Evolutionary conservation across 2,329 filamentous ascomycete genomes (phyloP), one percentile per base, ranked within the genome.

Genomic region (Colletotrichum plurivorum): DNA sequence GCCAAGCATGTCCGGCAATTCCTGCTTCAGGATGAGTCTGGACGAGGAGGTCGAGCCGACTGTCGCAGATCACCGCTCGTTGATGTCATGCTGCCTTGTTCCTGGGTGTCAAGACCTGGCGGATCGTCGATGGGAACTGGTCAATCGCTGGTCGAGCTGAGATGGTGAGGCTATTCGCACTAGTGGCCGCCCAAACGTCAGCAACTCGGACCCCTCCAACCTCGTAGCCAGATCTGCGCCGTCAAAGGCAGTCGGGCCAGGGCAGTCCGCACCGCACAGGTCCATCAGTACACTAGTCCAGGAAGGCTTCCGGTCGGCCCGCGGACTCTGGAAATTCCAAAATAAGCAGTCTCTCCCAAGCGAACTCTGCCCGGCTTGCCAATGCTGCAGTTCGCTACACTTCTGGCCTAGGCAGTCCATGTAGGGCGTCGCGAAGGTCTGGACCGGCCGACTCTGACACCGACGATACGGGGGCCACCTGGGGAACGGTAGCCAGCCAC

Each of bases 131-230:
- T 54, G 12, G 20, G 36, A 15, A 36, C 18, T 13, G 20, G n/a
- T 25, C 20, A n/a, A 49, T 16, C 22, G 18, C 53, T 15, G 22
- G 41, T 43, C 55, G 48, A 6, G 55, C 61, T 45, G 54, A 65
- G 20, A 56, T 55, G 54, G 54, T 69, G 61, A 69, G 49, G 66
- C 61, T 43, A 51, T 60, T 65, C 61, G n/a, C 61, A 69, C 48
- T 54, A 58, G 65, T 31, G 9, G 13, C 27, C 16, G 46, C 41
- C 60, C 52, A 64, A 54, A 64, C 60, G 27, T 48, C 46, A 48
- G 53, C 13, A 41, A 36, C 65, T 58, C 53, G 45, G 53, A 20
- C 64, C 25, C 43, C 36, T 25, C 22, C 22, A 25, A 25, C 22
- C 31, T 52, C 25, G 20, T 20, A 25, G 20, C 31, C 27, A 31